Evolutionary conservation across 208 protist species (phyloP), one percentile per base, ranked within the genome.

Genomic region (Trypanosomatidae sp.): DNA sequence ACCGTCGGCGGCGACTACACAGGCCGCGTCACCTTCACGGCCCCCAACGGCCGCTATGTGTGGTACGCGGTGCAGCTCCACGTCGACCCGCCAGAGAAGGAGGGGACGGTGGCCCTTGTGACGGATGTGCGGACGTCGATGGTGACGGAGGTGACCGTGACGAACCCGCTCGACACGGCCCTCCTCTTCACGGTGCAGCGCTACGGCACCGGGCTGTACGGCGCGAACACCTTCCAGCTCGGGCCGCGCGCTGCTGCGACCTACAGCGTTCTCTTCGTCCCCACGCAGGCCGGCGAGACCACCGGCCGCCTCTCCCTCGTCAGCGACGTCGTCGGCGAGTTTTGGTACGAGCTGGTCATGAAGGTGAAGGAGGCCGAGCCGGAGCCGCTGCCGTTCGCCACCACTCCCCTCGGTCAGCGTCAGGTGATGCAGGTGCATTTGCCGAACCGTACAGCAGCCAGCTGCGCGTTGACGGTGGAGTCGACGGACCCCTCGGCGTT

Each of bases 301-400:
- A 80, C 84, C 13, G 95, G 94, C 12, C 79, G 85, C 0, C 72
- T 99, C 33, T 84, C 90, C 39, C 98, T 99, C 68, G 86, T 84
- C 81, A 97, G 94, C 81, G 83, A 94, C 22, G 86, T 81, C 22
- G 82, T 89, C 3, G 97, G 97, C 19, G 95, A 99, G 87, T 99
- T 97, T 73, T 98, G 95, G 97, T 98, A 98, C 66, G 87, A 95
- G 73, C 76, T 98, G 56, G 55, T 70, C 60, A 91, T 98, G 79
- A 80, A 78, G 41, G 94, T 92, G 15, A 84, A 85, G 65, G 84
- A 89, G 71, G 76, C 94, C 15, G 75, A 68, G 46, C 82, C 95
- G 30, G 91, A 95, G 74, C 81, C 83, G 39, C 79, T 98, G 71
- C 59, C 66, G 39, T 88, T 98, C 66, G 68, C 79, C 36, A 88